Percentiles rank a stretch among this genome's conserved stretches.
Evolutionary conservation across 202 grass and related monocot species (phyloP).

Genomic region (Eragrostis tef): DNA sequence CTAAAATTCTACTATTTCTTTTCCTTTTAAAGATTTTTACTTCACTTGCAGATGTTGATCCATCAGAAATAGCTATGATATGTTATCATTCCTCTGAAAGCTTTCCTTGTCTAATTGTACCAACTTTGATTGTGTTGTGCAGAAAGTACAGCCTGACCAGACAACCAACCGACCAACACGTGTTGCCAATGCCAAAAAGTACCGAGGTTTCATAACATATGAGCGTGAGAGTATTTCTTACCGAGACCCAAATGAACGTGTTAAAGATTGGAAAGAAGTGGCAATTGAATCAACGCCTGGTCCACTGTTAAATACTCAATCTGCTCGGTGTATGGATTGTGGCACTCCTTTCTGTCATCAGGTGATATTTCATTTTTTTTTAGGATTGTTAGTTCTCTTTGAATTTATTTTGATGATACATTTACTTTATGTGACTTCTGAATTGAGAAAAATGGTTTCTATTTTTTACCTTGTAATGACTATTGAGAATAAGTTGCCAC

Average conservation of each 20-base stretch:
- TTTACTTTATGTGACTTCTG: constrained; percentile 31
- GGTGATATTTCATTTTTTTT: constrained; percentile 49
- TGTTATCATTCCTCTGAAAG: constrained; percentile 17
- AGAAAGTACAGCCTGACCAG: constrained; percentile 52
- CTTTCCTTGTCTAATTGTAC: constrained; percentile 41
- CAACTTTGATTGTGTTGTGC: constrained; percentile 52
- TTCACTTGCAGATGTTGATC: not conserved
- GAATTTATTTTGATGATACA: not conserved
- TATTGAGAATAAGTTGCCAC: not conserved
- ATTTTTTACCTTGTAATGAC: not conserved
- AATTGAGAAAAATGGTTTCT: constrained; percentile 14
- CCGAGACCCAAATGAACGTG: constrained; percentile 68
- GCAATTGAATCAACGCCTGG: constrained; percentile 86
- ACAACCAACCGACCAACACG: constrained; percentile 61
- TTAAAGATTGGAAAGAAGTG: constrained; percentile 90
- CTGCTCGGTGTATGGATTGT: constrained; percentile 99
- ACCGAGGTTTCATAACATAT: constrained; percentile 84
- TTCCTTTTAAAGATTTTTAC: constrained; percentile 1
- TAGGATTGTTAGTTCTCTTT: constrained; percentile 19
- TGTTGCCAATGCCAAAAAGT: constrained; percentile 70
- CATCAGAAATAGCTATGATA: constrained; percentile 36
- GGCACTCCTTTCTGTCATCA: constrained; percentile 99
- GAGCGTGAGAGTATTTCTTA: constrained; percentile 86
- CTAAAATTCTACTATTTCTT: not conserved
- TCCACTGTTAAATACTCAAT: constrained; percentile 83